These are phyloP conservation scores for Aspergillus fumigatus DNA, from an alignment of 2,329 filamentous ascomycete species.

Conservation along the genomic window DNA sequence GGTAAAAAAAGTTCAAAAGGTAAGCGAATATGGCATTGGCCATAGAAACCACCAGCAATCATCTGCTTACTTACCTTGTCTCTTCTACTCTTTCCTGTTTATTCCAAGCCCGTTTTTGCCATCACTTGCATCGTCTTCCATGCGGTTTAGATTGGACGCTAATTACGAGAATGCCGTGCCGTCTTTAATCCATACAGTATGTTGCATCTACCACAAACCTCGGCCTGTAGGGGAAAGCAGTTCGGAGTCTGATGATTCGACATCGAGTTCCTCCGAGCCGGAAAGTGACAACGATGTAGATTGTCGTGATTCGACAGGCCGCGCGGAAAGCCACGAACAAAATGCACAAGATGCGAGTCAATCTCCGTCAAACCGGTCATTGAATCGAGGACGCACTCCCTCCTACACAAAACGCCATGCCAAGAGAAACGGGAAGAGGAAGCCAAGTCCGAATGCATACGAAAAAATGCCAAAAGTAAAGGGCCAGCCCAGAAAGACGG, in stretches of 20 bases:
- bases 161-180: neutral
- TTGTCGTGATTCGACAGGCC: slow-evolving; percentile 21
- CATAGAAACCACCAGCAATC: neutral
- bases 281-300: slow-evolving; percentile 40
- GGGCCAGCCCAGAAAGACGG: slow-evolving; percentile 7
- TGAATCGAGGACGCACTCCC: slow-evolving; percentile 7
- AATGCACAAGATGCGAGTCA: slow-evolving; percentile 4
- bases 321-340: slow-evolving; percentile 11
- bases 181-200: slow-evolving; percentile 57
- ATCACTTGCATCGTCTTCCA: neutral
- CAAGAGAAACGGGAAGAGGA: slow-evolving; percentile 27
- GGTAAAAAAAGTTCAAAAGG: slow-evolving; percentile 94
- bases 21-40: slow-evolving; percentile 36
- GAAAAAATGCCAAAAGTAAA: slow-evolving; percentile 41
- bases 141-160: neutral
- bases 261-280: slow-evolving; percentile 52
- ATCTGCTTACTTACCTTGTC: neutral
- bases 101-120: neutral
- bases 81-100: neutral
- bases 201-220: slow-evolving; percentile 94
- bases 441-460: slow-evolving; percentile 44
- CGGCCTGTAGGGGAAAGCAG: slow-evolving; percentile 78
- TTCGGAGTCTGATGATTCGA: slow-evolving; percentile 45
- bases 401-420: slow-evolving; percentile 15
- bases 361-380: neutral